Base-by-base conservation (phyloP, 176 grass and related monocot genomes). In the Metroxylon sagu region DNA sequence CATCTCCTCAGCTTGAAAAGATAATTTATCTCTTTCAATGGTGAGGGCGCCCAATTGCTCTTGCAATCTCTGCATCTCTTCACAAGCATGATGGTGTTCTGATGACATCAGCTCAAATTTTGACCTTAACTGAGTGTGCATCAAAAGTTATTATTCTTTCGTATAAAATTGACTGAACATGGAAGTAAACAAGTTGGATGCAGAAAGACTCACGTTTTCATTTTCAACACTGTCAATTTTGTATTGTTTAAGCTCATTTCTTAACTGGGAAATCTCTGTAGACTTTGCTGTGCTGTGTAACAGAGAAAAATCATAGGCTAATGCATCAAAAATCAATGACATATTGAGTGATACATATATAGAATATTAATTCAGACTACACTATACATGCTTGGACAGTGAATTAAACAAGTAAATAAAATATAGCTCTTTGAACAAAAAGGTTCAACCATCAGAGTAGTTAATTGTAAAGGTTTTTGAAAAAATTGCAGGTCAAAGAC, bases 201-300 rank as follows among this genome's bases (percentile, higher is more conserved):
- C 35, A 43, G 35, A 18, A 51, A 65, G 35, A 65, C 73, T 66
- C 77, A 85, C 83, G 69, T 80, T 69, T 61, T 70, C 77, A 76
- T 48, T 18, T 31, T 49, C 48, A 61, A 26, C 16, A 50, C 50
- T 59, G 21, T 69, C 31, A 52, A 60, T 54, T 5, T 25, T 66
- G 59, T 29, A 65, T 73, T 52, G 28, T 68, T 80, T 18, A 21
- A 56, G 27, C 58, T 60, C 58, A 31, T 39, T 18, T 60, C 27
- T 39, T 16, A 30, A 28, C 14, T 39, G 58, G 35, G 15, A 1
- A 60, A 35, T 17, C 58, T 39, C 58, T 30, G 58, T 7, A 60
- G 58, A n/a, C 28, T 10, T 60, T 39, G 19, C 16, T 28, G 16
- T 3, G 8, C 58, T 60, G 29, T 18, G n/a, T 27, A 18, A 60